phyloP scores from a whole-genome alignment of 2,329 filamentous ascomycete species.

The Penicillium sp. region DNA sequence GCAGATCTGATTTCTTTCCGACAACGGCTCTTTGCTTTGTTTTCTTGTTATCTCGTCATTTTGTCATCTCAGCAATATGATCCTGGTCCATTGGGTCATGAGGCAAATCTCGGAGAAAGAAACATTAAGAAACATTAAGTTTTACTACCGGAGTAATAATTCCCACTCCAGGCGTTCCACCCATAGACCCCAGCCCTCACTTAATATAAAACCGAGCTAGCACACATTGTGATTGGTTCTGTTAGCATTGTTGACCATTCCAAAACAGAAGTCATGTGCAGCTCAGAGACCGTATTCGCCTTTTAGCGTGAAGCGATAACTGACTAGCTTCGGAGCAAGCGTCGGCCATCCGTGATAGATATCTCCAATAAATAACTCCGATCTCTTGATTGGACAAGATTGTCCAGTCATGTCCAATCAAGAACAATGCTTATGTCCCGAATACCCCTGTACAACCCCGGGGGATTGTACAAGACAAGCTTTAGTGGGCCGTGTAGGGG shows the following conservation, averaged over 20 bases:
- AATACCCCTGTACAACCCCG: not conserved
- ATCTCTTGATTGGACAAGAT: not conserved
- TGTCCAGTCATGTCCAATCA: not conserved
- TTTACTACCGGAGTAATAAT: too few species aligned
- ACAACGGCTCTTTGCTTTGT: too few species aligned
- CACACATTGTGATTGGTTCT: too few species aligned
- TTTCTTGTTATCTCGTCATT: too few species aligned
- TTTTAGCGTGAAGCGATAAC: not conserved
- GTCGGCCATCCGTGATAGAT: not conserved
- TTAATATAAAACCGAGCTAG: too few species aligned
- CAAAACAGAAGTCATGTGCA: not conserved
- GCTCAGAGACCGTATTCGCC: not conserved
- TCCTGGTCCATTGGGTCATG: too few species aligned
- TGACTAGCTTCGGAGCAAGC: not conserved
- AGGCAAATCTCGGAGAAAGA: too few species aligned
- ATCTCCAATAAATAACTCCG: not conserved
- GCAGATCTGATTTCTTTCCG: too few species aligned
- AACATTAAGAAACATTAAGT: too few species aligned
- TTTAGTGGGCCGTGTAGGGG: not conserved
- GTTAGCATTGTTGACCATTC: not conserved
- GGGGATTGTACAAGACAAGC: not conserved
- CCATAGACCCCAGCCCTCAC: too few species aligned
- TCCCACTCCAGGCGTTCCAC: too few species aligned
- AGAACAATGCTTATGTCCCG: not conserved
- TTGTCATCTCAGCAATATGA: too few species aligned